These are phyloP conservation scores for Cryptosporidium xiaoi DNA, from an alignment of 169 alveolate species.

Conservation along the genomic window DNA sequence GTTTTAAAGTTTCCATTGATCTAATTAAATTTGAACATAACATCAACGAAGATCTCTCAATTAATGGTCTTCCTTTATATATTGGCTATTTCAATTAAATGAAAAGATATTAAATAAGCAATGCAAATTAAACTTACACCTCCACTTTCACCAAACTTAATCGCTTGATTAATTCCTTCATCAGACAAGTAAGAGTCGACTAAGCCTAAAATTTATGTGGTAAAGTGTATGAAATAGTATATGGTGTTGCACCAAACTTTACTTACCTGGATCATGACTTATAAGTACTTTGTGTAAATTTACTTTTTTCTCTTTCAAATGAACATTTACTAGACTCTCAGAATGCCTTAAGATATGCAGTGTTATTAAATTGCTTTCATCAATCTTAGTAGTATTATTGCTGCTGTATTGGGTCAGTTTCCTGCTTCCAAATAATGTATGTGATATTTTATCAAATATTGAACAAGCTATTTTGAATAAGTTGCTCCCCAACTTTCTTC, in stretches of 20 bases:
- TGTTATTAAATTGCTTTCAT: conserved; percentile 9
- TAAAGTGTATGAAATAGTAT: not conserved
- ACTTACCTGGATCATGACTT: conserved; percentile 53
- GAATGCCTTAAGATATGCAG: conserved; percentile 47
- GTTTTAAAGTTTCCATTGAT: conserved; percentile 52
- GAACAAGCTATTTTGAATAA: too few relatives aligned
- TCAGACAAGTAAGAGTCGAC: conserved; percentile 43
- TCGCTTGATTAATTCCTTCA: conserved; percentile 32
- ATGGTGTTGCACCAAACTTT: not conserved
- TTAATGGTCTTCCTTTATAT: conserved; percentile 35
- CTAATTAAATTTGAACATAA: conserved; percentile 42
- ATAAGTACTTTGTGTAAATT: conserved; percentile 5
- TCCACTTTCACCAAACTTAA: conserved; percentile 22
- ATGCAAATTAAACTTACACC: conserved; percentile 44
- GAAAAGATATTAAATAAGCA: not conserved
- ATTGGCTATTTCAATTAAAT: conserved; percentile 24
- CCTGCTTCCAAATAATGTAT: not conserved
- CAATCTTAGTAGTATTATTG: too few relatives aligned
- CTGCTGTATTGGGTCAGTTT: not conserved
- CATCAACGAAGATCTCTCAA: conserved; percentile 45
- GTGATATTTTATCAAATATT: too few relatives aligned
- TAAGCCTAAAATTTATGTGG: conserved; percentile 8
- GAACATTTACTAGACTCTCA: conserved; percentile 43
- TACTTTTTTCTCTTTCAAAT: conserved; percentile 18
- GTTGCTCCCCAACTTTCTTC: too few relatives aligned